Evolutionary conservation across 495 filamentous ascomycete species (phyloP).

Genomic region (Penicillium salamii): DNA sequence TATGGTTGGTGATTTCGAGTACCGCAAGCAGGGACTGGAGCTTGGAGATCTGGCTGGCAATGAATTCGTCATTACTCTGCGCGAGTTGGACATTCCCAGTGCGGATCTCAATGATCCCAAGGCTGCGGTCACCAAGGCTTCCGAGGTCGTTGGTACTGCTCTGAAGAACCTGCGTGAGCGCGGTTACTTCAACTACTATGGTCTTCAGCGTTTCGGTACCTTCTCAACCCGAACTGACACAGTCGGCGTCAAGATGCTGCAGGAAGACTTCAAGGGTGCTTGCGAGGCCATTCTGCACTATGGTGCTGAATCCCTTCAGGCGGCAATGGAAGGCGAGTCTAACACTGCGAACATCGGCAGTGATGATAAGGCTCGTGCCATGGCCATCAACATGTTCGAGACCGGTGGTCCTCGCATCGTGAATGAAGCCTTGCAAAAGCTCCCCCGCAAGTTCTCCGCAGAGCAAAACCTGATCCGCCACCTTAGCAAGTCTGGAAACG

Average conservation of each 20-base stretch:
- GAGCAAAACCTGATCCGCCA: constrained; percentile 75
- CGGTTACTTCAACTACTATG: constrained; percentile 96
- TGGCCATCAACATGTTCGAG: constrained; percentile 69
- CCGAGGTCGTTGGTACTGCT: constrained; percentile 54
- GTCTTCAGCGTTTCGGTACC: constrained; percentile 89
- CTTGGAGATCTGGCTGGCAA: constrained; percentile 85
- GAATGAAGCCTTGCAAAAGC: constrained; percentile 54
- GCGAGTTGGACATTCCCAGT: constrained; percentile 68
- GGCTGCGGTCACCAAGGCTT: constrained; percentile 36
- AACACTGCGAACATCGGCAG: constrained; percentile 46
- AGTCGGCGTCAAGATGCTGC: constrained; percentile 77
- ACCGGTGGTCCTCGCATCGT: constrained; percentile 40
- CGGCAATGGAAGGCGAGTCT: constrained; percentile 37
- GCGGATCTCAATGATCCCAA: constrained; percentile 39
- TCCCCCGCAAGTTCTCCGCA: constrained; percentile 81
- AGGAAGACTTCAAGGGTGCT: constrained; percentile 74
- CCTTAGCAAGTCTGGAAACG: constrained; percentile 51
- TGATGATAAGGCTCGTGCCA: constrained; percentile 75
- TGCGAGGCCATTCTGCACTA: constrained; percentile 70
- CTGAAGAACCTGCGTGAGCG: constrained; percentile 53
- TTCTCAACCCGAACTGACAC: constrained; percentile 77
- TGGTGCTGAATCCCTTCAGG: constrained; percentile 50
- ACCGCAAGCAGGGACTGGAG: constrained; percentile 64
- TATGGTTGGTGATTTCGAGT: constrained; percentile 72
- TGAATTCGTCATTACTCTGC: constrained; percentile 85